Evolutionary conservation across 1,139 yeast genomes (phyloP).

Genomic region (Zygoascus hellenicus): DNA sequence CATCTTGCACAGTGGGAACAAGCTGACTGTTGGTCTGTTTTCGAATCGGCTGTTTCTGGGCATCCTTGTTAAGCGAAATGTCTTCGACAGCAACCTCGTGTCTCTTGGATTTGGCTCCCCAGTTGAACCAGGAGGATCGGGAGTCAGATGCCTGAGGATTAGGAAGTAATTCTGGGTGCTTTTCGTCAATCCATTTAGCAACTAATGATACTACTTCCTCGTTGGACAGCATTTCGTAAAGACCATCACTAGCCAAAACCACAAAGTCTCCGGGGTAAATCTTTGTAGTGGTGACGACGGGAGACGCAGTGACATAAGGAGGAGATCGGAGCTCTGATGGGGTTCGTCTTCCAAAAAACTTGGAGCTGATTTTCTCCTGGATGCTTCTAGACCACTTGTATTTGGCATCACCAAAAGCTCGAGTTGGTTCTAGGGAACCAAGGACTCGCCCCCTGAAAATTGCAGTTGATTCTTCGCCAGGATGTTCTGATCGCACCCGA

Average conservation of each 20-base stretch:
- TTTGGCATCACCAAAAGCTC: constrained; percentile 97
- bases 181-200: constrained; percentile 86
- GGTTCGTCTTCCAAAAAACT: constrained; percentile 76
- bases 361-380: constrained; percentile 67
- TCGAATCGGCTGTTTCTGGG: constrained; percentile 54
- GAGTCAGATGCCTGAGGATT: not conserved
- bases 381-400: constrained; percentile 76
- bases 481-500: constrained; percentile 81
- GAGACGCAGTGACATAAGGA: constrained; percentile 96
- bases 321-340: constrained; percentile 82
- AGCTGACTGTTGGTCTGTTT: constrained; percentile 36
- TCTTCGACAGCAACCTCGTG: constrained; percentile 29
- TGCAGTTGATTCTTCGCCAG: constrained; percentile 78
- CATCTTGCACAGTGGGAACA: constrained; percentile 60
- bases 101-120: constrained; percentile 14
- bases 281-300: constrained; percentile 80
- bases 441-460: constrained; percentile 77
- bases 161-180: constrained; percentile 48
- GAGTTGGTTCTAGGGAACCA: constrained; percentile 92
- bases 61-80: constrained; percentile 39
- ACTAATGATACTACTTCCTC: constrained; percentile 91
- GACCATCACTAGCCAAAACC: constrained; percentile 92
- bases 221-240: constrained; percentile 84
- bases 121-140: constrained; percentile 3
- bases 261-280: constrained; percentile 77